These are phyloP conservation scores for Aspergillus ochraceus DNA, from an alignment of 2,329 filamentous ascomycete genomes.

Conservation along the genomic window DNA sequence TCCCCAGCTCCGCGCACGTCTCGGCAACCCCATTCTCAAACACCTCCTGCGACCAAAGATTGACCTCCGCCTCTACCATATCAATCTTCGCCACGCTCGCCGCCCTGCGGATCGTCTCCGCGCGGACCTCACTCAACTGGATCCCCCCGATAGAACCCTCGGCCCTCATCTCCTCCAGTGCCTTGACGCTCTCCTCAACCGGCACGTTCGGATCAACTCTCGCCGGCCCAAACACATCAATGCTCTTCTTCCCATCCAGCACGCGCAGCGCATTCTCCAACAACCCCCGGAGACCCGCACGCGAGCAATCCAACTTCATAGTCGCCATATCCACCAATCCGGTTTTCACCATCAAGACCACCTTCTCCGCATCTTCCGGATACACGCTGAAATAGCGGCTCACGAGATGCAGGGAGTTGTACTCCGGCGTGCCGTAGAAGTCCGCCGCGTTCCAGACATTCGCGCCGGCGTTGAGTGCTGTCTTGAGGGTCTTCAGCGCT, in stretches of 20 bases:
- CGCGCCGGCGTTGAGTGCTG: constrained; percentile 9
- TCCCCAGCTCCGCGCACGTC: constrained; percentile 62
- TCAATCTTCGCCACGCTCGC: constrained; percentile 45
- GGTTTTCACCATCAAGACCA: constrained; percentile 27
- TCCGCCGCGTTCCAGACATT: constrained; percentile 32
- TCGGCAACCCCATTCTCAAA: constrained; percentile 50
- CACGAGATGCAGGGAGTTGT: constrained; percentile 31
- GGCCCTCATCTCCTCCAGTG: constrained; percentile 30
- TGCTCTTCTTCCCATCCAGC: constrained; percentile 52
- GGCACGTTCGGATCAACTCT: constrained; percentile 53
- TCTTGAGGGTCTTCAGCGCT: constrained; percentile 47
- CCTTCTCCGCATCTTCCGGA: constrained; percentile 28
- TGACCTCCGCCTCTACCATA: constrained; percentile 58
- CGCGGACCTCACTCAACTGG: constrained; percentile 36
- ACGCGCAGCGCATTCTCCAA: constrained; percentile 54
- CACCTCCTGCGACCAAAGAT: constrained; percentile 53
- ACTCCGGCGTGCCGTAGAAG: constrained; percentile 33
- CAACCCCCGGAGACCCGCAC: constrained; percentile 52
- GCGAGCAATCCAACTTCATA: constrained; percentile 48
- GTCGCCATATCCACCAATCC: constrained; percentile 32
- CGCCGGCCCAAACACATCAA: constrained; percentile 59
- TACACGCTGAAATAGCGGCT: constrained; percentile 27
- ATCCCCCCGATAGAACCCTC: constrained; percentile 40
- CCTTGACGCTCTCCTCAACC: constrained; percentile 44
- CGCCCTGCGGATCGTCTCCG: constrained; percentile 33